Evolutionary conservation across 1,284 basidiomycete genomes (phyloP), one percentile per base, ranked within the genome.

Genomic region (Chalciporus piperatoides): DNA sequence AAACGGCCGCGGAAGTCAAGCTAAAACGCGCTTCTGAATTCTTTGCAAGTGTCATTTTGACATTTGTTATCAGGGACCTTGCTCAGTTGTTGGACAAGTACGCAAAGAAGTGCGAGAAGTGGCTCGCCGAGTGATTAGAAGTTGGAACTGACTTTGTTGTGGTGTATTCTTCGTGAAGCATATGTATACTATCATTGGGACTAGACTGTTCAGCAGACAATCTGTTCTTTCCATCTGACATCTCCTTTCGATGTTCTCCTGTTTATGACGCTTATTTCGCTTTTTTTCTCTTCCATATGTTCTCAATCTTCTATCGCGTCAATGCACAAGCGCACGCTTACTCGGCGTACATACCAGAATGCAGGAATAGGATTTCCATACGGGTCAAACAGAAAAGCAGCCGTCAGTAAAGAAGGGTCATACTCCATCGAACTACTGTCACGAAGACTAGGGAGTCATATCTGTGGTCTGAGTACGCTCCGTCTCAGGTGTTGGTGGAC

Each of bases 41-140:
- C 68, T 92, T 97, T 57, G 87, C 87, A 6, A 86, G 79, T 37
- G 92, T 97, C 48, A 80, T 99, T 39, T 76, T 97, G 48, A 90
- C 90, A 8, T 97, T 97, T 68, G 90, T 98, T 55, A 80, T 98
- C 61, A 85, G 88, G 42, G 87, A 90, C 65, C 75, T 90, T 56
- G 85, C 86, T 43, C 83, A 83, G 59, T 74, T 97, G 49, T 76
- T 97, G 57, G 95, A 97, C 74, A 94, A 92, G 71, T 92, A 90
- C 66, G 88, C 84, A 57, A 92, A 92, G 76, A 89, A 89, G 65
- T 89, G 87, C 69, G 89, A 90, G 70, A 90, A 90, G 70, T 90
- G 88, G 86, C 76, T 92, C 37, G 86, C 81, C 35, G 89, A 91
- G 63, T 90, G 61, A 70, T 54, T 60, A 61, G 57, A 60, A 43